Evolutionary conservation across 805 yeast genomes (phyloP).

Genomic region (Ogataea paraovalis): DNA sequence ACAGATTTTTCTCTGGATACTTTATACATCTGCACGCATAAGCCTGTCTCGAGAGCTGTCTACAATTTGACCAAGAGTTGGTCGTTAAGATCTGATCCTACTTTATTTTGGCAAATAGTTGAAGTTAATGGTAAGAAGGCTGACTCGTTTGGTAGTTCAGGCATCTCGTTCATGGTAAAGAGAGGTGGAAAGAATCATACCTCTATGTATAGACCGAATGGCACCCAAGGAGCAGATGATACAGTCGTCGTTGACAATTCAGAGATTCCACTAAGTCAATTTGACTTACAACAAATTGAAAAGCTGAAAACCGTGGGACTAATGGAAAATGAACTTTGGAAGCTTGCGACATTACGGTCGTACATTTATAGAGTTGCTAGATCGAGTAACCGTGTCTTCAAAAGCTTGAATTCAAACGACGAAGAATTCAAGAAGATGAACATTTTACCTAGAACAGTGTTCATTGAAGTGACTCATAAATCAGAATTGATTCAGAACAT

Average conservation of each 20-base stretch:
- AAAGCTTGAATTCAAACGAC: conserved; percentile 6
- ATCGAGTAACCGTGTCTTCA: conserved; percentile 30
- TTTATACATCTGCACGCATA: conserved; percentile 61
- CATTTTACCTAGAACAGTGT: conserved; percentile 47
- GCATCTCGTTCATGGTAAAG: conserved; percentile 30
- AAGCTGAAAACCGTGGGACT: conserved; percentile 72
- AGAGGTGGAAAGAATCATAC: conserved; percentile 15
- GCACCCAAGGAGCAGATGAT: conserved; percentile 21
- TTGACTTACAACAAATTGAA: conserved; percentile 70
- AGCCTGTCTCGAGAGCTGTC: conserved; percentile 62
- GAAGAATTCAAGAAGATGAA: conserved; percentile 31
- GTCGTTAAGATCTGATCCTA: conserved; percentile 61
- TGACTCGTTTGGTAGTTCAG: conserved; percentile 46
- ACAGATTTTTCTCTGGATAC: conserved; percentile 62
- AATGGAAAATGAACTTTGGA: conserved; percentile 74
- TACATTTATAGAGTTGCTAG: conserved; percentile 60
- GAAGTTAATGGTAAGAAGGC: conserved; percentile 26
- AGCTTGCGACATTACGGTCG: conserved; percentile 64
- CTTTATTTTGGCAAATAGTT: conserved; percentile 76
- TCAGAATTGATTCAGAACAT: conserved; percentile 18
- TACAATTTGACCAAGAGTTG: conserved; percentile 64
- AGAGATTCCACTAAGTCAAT: conserved; percentile 54
- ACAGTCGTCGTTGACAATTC: conserved; percentile 36
- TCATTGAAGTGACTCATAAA: conserved; percentile 39
- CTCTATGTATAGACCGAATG: conserved; percentile 15